Conservation (phyloP, 805 yeast genomes). For the Saccharomycopsis selenospora region DNA sequence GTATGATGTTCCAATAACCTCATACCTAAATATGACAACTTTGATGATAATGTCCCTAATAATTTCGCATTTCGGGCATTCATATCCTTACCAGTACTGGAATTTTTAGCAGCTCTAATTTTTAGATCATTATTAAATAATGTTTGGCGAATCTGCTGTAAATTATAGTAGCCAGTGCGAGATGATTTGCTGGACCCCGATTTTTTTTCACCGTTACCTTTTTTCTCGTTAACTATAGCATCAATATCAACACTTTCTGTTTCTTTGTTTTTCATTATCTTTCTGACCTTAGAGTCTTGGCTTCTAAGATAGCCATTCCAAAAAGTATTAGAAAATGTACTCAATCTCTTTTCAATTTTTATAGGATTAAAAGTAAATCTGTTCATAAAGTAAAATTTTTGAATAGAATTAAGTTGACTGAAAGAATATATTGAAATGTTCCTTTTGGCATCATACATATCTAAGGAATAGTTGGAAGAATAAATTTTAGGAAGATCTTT, state of each 20-base stretch:
- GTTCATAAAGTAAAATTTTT: constrained; percentile 46
- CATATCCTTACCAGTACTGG: not conserved
- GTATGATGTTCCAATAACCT: constrained; percentile 46
- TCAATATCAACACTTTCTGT: constrained; percentile 28
- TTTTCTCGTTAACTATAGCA: not conserved
- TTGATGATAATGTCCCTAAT: constrained; percentile 58
- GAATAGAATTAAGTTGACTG: constrained; percentile 47
- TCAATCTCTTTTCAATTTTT: constrained; percentile 29
- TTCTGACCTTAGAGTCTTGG: constrained; percentile 28
- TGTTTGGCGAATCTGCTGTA: no score
- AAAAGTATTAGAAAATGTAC: constrained; percentile 34
- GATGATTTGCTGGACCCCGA: no score
- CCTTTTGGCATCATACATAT: constrained; percentile 28
- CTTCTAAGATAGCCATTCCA: constrained; percentile 49
- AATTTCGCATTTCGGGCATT: constrained; percentile 32
- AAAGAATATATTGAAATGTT: constrained; percentile 45
- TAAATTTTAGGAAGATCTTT: constrained; percentile 37
- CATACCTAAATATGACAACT: constrained; percentile 52
- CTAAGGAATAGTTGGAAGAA: constrained; percentile 38
- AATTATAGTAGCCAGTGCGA: no score
- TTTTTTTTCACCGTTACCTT: not conserved
- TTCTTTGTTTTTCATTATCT: constrained; percentile 34
- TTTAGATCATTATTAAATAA: no score
- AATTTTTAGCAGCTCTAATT: not conserved
- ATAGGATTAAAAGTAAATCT: constrained; percentile 34